Evolutionary conservation across 2,329 filamentous ascomycete species (phyloP).

Genomic region (Pseudogymnoascus sp.): DNA sequence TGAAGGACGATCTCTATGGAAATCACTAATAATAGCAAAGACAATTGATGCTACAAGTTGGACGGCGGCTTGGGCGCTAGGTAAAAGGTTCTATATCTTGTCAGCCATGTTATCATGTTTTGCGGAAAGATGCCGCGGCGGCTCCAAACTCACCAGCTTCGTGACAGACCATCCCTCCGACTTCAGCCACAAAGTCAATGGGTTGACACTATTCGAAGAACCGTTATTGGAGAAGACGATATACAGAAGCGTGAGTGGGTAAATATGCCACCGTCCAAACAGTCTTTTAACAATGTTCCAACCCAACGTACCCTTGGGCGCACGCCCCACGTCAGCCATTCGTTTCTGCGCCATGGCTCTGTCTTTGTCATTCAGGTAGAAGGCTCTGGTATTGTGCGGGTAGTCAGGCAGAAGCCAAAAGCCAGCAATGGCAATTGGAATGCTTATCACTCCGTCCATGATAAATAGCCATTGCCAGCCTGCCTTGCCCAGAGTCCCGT

Average conservation of each 20-base stretch:
- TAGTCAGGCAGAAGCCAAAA: conserved; percentile 43
- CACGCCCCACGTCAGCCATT: neutral
- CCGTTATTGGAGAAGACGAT: conserved; percentile 31
- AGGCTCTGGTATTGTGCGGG: conserved; percentile 42
- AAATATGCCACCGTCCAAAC: conserved; percentile 35
- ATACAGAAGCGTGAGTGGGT: conserved; percentile 49
- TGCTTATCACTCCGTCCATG: conserved; percentile 45
- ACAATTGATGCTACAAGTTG: neutral
- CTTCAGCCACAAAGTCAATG: neutral
- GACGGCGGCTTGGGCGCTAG: neutral
- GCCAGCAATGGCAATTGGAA: conserved; percentile 44
- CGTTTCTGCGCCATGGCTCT: neutral
- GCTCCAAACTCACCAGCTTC: neutral
- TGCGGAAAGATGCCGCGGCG: neutral
- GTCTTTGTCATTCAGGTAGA: conserved; percentile 32
- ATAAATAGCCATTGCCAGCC: conserved; percentile 46
- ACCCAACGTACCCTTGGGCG: neutral
- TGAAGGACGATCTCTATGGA: neutral
- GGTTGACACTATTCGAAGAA: neutral
- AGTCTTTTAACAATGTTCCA: conserved; percentile 32
- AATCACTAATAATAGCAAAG: neutral
- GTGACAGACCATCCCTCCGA: neutral
- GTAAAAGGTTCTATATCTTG: neutral
- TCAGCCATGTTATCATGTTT: neutral
- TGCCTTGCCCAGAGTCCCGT: conserved; percentile 14